phyloP scores from a whole-genome alignment of 1,139 yeast genomes.

The Geotrichum fermentans region DNA sequence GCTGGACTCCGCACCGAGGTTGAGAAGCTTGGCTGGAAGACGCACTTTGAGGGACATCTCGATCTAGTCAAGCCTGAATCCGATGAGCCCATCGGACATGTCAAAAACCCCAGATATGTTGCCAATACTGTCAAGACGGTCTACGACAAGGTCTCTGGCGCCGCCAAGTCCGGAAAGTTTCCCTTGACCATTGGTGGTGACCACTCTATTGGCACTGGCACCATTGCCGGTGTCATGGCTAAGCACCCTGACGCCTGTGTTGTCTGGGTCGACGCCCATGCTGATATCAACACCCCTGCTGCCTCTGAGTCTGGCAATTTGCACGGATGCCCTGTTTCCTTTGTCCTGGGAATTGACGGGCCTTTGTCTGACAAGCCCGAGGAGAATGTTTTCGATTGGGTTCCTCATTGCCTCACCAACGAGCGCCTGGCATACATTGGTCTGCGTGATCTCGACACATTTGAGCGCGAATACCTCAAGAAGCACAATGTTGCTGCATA shows the following conservation, averaged over 20 bases:
- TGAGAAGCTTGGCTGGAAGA: slow-evolving; percentile 66
- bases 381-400: slow-evolving; percentile 59
- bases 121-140: slow-evolving; percentile 65
- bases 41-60: slow-evolving; percentile 55
- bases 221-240: slow-evolving; percentile 76
- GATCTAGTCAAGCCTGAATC: slow-evolving; percentile 33
- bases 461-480: slow-evolving; percentile 69
- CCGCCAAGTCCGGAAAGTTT: slow-evolving; percentile 49
- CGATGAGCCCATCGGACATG: slow-evolving; percentile 42
- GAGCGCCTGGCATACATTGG: slow-evolving; percentile 87
- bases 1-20: slow-evolving; percentile 66
- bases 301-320: slow-evolving; percentile 85
- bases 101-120: slow-evolving; percentile 76
- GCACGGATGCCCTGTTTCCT: slow-evolving; percentile 95
- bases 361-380: slow-evolving; percentile 43
- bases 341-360: slow-evolving; percentile 60
- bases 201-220: slow-evolving; percentile 93
- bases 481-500: slow-evolving; percentile 76
- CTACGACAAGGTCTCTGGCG: slow-evolving; percentile 54
- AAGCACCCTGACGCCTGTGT: slow-evolving; percentile 84
- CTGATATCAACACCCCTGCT: slow-evolving; percentile 89
- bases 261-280: slow-evolving; percentile 97
- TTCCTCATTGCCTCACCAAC: slow-evolving; percentile 62
- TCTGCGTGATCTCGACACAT: slow-evolving; percentile 84
- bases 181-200: slow-evolving; percentile 94